Evolutionary conservation across 345 rosid species (phyloP), one percentile per base, ranked within the genome.

Genomic region (Corchorus olitorius): DNA sequence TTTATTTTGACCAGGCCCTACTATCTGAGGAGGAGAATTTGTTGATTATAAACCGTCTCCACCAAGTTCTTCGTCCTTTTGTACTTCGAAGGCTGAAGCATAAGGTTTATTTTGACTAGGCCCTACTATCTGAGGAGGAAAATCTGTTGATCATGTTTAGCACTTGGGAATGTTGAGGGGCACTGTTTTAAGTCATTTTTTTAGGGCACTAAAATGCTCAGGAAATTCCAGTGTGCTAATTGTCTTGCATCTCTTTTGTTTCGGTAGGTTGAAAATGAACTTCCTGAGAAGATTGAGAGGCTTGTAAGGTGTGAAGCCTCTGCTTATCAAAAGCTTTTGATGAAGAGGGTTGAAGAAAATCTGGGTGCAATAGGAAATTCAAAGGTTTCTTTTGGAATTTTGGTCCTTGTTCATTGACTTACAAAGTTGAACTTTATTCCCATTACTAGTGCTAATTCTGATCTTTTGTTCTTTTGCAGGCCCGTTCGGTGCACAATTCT

Each of bases 21-120:
- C 84, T 94, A 55, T 94, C 98, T 8, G 98, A 94, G 87, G 97
- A 94, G 84, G 98, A 94, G 85, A 94, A 94, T 85, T 84, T 94
- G 70, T 81, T 94, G 89, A 88, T 94, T 55, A 94, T 92, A 69
- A 94, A 94, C 66, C 98, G 98, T 67, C 92, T 94, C 75, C 98
- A 94, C 75, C 98, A 94, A 89, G 98, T 94, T 81, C 96, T 94
- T 79, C 84, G 98, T 68, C 98, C 98, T 79, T 94, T 94, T 83
- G 97, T 94, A 50, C 92, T 94, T 60, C 93, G 98, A 58, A 86
- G 98, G 83, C 84, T 94, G 80, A 94, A 94, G 85, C 98, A 94
- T 79, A 94, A 94, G 96, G 98, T 94, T n/a, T 64, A 71, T 65
- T 76, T 54, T 56, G 33, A 72, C 60, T 16, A 8, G 27, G 46